Conservation (phyloP, 805 yeast genomes). For the Huiozyma sinensis region DNA sequence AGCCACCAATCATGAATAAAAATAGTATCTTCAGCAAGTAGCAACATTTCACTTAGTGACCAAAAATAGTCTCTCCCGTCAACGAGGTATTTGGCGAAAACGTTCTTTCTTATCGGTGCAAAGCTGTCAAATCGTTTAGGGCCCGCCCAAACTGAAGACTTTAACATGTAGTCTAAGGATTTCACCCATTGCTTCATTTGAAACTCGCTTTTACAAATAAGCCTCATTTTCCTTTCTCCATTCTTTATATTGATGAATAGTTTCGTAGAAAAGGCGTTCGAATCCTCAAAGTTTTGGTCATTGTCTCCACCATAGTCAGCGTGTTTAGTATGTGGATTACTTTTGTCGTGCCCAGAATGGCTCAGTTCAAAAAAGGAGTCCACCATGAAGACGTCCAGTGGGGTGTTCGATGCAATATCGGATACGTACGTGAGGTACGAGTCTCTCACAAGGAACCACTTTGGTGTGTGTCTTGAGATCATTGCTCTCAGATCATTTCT, state of each 20-base stretch:
- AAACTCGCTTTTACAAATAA: constrained; percentile 55
- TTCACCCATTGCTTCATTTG: constrained; percentile 66
- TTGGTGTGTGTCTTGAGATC: constrained; percentile 82
- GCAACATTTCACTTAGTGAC: constrained; percentile 88
- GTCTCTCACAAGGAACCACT: constrained; percentile 84
- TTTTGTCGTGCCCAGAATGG: constrained; percentile 30
- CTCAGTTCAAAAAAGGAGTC: constrained; percentile 60
- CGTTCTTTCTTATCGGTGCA: constrained; percentile 81
- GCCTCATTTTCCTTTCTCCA: constrained; percentile 64
- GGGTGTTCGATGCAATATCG: constrained; percentile 75
- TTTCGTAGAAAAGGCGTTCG: constrained; percentile 41
- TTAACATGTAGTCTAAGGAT: constrained; percentile 60
- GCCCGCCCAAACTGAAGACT: constrained; percentile 60
- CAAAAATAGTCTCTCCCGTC: constrained; percentile 95
- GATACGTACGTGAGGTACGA: constrained; percentile 81
- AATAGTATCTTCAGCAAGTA: constrained; percentile 86
- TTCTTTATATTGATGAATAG: constrained; percentile 53
- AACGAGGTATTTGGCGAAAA: constrained; percentile 92
- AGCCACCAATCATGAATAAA: constrained; percentile 99
- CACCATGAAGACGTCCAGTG: constrained; percentile 84
- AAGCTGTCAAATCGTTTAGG: constrained; percentile 74
- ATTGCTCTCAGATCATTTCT: constrained; percentile 72
- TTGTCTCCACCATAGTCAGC: constrained; percentile 9
- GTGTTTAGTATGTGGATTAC: constrained; percentile 18
- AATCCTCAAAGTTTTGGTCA: constrained; percentile 12